Percentiles rank a stretch among this genome's conserved stretches.
Evolutionary conservation across 2,329 filamentous ascomycete species (phyloP).

Genomic region (Lasiodiplodia gonubiensis): DNA sequence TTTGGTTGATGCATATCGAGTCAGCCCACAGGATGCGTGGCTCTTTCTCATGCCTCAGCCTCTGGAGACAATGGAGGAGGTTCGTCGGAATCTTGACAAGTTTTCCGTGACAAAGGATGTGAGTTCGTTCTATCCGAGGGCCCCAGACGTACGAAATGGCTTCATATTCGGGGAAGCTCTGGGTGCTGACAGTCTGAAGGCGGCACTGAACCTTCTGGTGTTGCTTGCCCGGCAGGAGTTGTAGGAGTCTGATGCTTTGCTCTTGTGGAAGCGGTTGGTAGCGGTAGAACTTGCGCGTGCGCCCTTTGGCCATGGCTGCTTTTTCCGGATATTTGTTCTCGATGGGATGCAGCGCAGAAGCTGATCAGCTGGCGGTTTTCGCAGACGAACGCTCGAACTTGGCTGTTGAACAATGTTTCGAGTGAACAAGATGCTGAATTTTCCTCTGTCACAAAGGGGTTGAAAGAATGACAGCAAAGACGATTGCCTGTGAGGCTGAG

Average conservation of each 20-base stretch:
- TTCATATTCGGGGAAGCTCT: not conserved
- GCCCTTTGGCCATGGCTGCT: not conserved
- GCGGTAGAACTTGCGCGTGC: not conserved
- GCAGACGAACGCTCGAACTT: not conserved
- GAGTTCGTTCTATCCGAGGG: not conserved
- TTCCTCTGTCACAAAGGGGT: not conserved
- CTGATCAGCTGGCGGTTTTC: not conserved
- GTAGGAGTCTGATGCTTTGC: not conserved
- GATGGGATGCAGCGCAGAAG: not conserved
- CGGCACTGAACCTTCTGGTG: not conserved
- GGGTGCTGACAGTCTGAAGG: not conserved
- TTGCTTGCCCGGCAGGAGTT: not conserved
- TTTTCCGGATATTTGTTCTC: not conserved
- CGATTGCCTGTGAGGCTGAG: not conserved
- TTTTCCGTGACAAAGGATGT: conserved; percentile 1
- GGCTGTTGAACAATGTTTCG: not conserved
- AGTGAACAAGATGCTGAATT: not conserved
- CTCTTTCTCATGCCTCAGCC: not conserved
- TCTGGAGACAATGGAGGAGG: not conserved
- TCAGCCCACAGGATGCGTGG: conserved; percentile 30
- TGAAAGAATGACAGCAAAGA: not conserved
- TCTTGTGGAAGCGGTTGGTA: not conserved
- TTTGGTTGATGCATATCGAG: conserved; percentile 30
- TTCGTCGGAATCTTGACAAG: not conserved
- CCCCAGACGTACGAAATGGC: conserved; percentile 26